Base-by-base conservation (phyloP, 805 yeast species). In the Saccharomycopsis fodiens region DNA sequence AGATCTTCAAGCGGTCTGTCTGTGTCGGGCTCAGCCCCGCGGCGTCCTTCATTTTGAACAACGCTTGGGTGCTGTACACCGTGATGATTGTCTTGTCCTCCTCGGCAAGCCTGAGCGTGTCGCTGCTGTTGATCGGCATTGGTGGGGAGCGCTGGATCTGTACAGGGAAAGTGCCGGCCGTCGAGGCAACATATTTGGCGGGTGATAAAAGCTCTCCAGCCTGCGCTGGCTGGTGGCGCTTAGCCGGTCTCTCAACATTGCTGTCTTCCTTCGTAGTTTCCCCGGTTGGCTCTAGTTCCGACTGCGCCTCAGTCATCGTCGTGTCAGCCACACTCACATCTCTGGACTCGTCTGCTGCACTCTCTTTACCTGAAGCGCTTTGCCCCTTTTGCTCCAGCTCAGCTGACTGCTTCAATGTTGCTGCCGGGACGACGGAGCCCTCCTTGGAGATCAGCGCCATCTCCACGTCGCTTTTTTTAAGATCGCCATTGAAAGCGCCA, bases 1-100 rank as follows among this genome's bases (percentile, higher is more conserved):
- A 39, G 4, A 41, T n/a, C 20, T 45, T 40, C 13, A 45, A n/a
- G 15, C 45, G 13, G 2, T 45, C 48, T 4, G 17, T 35, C 27
- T 34, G 39, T 6, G 44, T 31, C 12, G 41, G 31, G 19, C 27
- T 29, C 10, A 13, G 8, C 10, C 7, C 19, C 8, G 7, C 8
- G 23, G 23, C 15, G 7, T 16, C 39, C 39, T 16, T 39, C 7
- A 13, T 12, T 15, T n/a, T 40, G n/a, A 20, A 15, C n/a, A 20
- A 15, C 17, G 39, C 19, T 12, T 35, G 16, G 22, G 35, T 15
- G 7, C 10, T n/a, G 36, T 32, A 32, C 36, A 32, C 20, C 7
- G 36, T 10, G 36, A 32, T 32, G 20, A 32, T 17, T 6, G 36
- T 32, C 12, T 32, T 32, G 20, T 32, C 12, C 8, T 32, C 36